phyloP scores from a whole-genome alignment of 495 filamentous ascomycete species.

The Echria macrotheca region DNA sequence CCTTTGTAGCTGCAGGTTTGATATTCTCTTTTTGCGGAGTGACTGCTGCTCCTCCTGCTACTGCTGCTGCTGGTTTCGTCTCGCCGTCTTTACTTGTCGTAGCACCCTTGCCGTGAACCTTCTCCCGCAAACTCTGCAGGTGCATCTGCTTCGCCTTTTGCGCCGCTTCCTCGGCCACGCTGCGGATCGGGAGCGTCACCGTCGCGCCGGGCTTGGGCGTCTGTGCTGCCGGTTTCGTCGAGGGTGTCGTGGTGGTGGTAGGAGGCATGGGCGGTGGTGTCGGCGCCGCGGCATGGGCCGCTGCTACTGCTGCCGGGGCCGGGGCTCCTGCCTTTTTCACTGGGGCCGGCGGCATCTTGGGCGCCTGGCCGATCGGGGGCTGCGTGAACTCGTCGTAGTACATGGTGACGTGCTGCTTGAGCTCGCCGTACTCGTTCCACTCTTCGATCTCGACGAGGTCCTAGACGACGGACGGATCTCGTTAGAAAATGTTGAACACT shows the following conservation, averaged over 20 bases:
- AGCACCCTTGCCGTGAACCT: conserved; percentile 31
- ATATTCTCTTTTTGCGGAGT: too few relatives aligned
- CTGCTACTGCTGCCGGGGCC: conserved; percentile 29
- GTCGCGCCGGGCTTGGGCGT: conserved; percentile 6
- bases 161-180: conserved; percentile 66
- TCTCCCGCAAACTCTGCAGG: conserved; percentile 35
- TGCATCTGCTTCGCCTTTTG: conserved; percentile 52
- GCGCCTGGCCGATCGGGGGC: conserved; percentile 37
- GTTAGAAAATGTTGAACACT: too few relatives aligned
- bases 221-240: conserved; percentile 17
- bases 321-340: conserved; percentile 28
- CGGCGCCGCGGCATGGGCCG: conserved; percentile 36
- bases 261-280: conserved; percentile 18
- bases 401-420: conserved; percentile 72
- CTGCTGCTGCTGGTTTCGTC: not conserved
- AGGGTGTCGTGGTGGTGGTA: conserved; percentile 19
- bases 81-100: conserved; percentile 6
- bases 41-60: too few relatives aligned
- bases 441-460: conserved; percentile 93
- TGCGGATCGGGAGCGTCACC: conserved; percentile 52
- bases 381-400: conserved; percentile 50
- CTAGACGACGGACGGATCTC: conserved; percentile 49
- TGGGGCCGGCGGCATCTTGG: conserved; percentile 23
- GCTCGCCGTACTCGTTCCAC: conserved; percentile 97
- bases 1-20: not conserved